Evolutionary conservation across 371 early-diverging fungal species (phyloP).

Genomic region (Rhizomucor pusillus): DNA sequence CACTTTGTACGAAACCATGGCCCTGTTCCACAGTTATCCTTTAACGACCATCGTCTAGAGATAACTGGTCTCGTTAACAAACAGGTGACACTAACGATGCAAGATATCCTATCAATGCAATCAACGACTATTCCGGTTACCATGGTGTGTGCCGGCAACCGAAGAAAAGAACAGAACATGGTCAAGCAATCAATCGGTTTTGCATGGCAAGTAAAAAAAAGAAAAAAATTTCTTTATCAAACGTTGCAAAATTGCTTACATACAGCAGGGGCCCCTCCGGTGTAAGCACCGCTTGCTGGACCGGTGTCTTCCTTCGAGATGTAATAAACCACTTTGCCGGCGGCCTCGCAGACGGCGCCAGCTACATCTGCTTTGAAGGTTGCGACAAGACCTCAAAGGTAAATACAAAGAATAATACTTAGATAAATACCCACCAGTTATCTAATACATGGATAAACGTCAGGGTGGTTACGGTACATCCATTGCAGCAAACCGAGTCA

Average conservation of each 20-base stretch:
- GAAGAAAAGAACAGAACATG: slow-evolving; percentile 79
- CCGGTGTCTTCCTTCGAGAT: slow-evolving; percentile 75
- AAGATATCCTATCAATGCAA: slow-evolving; percentile 53
- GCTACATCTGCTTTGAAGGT: slow-evolving; percentile 70
- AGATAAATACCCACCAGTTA: neutral
- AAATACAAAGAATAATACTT: neutral
- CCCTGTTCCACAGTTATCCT: slow-evolving; percentile 70
- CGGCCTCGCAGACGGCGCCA: slow-evolving; percentile 45
- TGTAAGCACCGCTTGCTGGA: slow-evolving; percentile 78
- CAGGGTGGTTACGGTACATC: slow-evolving; percentile 77
- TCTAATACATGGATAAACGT: neutral
- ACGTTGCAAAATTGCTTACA: neutral
- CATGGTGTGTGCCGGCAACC: slow-evolving; percentile 80
- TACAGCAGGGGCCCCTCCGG: slow-evolving; percentile 24
- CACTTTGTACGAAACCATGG: slow-evolving; percentile 83
- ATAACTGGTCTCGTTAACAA: slow-evolving; percentile 51
- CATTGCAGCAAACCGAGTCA: slow-evolving; percentile 65
- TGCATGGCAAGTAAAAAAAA: slow-evolving; percentile 61
- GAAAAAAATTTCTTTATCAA: no score
- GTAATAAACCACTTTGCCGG: slow-evolving; percentile 56
- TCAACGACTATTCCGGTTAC: slow-evolving; percentile 53
- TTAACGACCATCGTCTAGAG: slow-evolving; percentile 31
- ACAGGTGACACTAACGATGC: slow-evolving; percentile 48
- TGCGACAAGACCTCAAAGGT: slow-evolving; percentile 59
- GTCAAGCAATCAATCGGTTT: slow-evolving; percentile 72